These are phyloP conservation scores for Fusarium armeniacum DNA, from an alignment of 2,329 filamentous ascomycete genomes.

Conservation along the genomic window DNA sequence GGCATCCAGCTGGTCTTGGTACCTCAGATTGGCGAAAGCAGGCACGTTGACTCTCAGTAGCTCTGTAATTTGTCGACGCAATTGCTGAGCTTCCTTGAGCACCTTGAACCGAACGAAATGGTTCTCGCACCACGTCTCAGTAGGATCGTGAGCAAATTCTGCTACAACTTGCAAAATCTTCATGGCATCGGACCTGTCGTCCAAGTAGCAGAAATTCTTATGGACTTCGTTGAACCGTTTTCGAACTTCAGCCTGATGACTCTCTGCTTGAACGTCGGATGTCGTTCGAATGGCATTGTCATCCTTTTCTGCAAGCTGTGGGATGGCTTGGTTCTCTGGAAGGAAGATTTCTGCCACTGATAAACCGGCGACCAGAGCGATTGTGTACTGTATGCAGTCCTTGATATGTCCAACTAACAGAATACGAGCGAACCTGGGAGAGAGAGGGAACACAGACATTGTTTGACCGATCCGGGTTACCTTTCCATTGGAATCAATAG, in stretches of 20 bases:
- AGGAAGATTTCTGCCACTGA: slow-evolving; percentile 92
- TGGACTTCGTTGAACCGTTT: slow-evolving; percentile 78
- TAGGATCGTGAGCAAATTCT: slow-evolving; percentile 82
- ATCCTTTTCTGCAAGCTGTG: slow-evolving; percentile 64
- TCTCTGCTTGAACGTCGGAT: slow-evolving; percentile 79
- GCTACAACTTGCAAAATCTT: slow-evolving; percentile 91
- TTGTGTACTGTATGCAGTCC: slow-evolving; percentile 85
- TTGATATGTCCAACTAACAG: slow-evolving; percentile 88
- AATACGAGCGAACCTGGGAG: slow-evolving; percentile 91
- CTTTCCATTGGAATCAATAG: slow-evolving; percentile 77
- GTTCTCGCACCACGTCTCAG: slow-evolving; percentile 80
- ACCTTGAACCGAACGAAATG: slow-evolving; percentile 91
- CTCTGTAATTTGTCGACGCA: slow-evolving; percentile 85
- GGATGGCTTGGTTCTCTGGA: slow-evolving; percentile 81
- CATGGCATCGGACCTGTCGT: slow-evolving; percentile 87
- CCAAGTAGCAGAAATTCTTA: slow-evolving; percentile 82
- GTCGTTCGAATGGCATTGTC: slow-evolving; percentile 69
- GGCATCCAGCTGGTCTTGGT: slow-evolving; percentile 68
- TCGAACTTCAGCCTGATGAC: slow-evolving; percentile 74
- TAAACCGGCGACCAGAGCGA: slow-evolving; percentile 88
- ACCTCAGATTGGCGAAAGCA: slow-evolving; percentile 69
- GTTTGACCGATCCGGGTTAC: slow-evolving; percentile 85
- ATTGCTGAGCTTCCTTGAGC: slow-evolving; percentile 86
- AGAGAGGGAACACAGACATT: slow-evolving; percentile 90
- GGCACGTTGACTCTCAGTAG: slow-evolving; percentile 83